These are phyloP conservation scores for Penicillium sp. DNA, from an alignment of 2,329 filamentous ascomycete species.

Conservation along the genomic window DNA sequence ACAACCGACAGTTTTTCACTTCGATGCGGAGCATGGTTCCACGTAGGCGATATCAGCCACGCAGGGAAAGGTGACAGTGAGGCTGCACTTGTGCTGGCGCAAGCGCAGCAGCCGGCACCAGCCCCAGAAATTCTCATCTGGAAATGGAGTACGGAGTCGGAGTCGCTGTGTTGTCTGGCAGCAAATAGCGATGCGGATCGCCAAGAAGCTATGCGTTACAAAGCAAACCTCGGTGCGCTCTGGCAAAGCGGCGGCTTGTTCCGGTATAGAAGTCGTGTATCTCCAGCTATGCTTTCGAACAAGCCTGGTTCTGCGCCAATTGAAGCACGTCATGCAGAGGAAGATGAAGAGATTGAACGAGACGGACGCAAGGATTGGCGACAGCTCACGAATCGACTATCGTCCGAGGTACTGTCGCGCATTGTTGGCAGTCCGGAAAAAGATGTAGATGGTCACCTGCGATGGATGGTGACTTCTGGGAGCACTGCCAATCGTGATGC, in stretches of 20 bases:
- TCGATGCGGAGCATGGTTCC: conserved; percentile 58
- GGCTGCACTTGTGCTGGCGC: conserved; percentile 11
- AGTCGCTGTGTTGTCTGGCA: conserved; percentile 31
- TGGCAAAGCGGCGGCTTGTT: conserved; percentile 48
- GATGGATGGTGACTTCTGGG: conserved; percentile 54
- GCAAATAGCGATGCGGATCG: conserved; percentile 29
- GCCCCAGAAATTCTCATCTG: conserved; percentile 46
- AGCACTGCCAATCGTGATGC: conserved; percentile 52
- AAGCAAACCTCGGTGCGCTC: conserved; percentile 51
- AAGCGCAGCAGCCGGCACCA: conserved; percentile 13
- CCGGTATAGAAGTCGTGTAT: conserved; percentile 35
- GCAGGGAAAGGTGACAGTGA: conserved; percentile 10
- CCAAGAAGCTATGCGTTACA: conserved; percentile 47
- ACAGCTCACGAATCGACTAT: conserved; percentile 47
- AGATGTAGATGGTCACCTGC: conserved; percentile 36
- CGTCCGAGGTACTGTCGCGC: conserved; percentile 44
- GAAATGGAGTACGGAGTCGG: conserved; percentile 46
- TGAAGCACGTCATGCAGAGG: conserved; percentile 12
- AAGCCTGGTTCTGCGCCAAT: conserved; percentile 1
- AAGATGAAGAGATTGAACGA: conserved; percentile 23
- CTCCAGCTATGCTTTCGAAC: conserved; percentile 44
- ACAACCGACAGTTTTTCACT: conserved; percentile 54
- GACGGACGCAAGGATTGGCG: conserved; percentile 51
- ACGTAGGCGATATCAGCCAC: conserved; percentile 38
- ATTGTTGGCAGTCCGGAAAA: conserved; percentile 41